phyloP scores from a whole-genome alignment of 1,284 basidiomycete genomes.

The Volvariella volvacea region DNA sequence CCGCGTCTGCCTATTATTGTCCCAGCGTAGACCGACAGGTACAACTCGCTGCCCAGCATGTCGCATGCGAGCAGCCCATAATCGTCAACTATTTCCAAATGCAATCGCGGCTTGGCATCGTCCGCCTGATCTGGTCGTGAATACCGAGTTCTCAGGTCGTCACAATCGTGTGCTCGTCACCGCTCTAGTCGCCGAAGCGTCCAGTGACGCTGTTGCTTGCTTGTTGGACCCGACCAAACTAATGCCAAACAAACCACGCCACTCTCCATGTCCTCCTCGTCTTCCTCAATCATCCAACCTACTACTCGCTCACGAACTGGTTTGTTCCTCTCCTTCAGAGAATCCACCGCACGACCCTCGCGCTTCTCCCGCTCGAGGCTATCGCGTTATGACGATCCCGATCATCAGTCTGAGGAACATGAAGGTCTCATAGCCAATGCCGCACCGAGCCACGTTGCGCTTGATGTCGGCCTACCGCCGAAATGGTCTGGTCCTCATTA shows the following conservation, averaged over 20 bases:
- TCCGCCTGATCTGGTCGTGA: background rate
- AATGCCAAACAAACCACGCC: conserved; percentile 17
- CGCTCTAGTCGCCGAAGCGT: too few species aligned
- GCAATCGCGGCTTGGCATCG: background rate
- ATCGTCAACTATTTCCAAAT: conserved; percentile 1
- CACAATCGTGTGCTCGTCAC: background rate
- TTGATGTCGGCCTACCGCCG: conserved; percentile 64
- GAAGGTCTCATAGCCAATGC: conserved; percentile 54
- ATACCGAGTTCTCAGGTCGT: conserved; percentile 4
- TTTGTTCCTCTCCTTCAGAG: conserved; percentile 92
- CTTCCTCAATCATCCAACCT: conserved; percentile 17
- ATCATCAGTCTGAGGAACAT: conserved; percentile 55
- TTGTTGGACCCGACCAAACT: conserved; percentile 12
- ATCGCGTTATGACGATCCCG: conserved; percentile 31
- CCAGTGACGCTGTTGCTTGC: too few species aligned
- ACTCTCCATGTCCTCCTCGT: conserved; percentile 7
- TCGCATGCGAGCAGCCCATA: background rate
- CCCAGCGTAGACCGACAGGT: background rate
- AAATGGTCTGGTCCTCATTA: conserved; percentile 45
- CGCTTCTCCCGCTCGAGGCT: conserved; percentile 33
- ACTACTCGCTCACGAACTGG: conserved; percentile 86
- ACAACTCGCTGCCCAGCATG: background rate
- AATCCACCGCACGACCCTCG: conserved; percentile 61
- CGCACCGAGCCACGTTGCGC: conserved; percentile 33
- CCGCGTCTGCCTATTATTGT: background rate